phyloP scores from a whole-genome alignment of 202 grass and related monocot genomes.

The Miscanthus sacchariflorus region DNA sequence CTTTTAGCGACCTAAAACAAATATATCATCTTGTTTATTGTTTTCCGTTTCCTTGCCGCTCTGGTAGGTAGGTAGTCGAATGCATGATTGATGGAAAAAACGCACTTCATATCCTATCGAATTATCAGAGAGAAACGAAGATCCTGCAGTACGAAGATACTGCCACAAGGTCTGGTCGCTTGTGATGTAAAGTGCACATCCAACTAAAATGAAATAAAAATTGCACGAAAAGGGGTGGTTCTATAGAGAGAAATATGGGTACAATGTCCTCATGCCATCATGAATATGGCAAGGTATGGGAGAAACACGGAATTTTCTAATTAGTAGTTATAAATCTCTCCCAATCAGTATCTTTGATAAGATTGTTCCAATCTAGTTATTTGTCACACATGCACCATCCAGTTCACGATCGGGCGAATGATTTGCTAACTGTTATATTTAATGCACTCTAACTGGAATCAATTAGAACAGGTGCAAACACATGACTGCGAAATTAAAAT shows the following conservation, averaged over 20 bases:
- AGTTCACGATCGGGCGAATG: conserved; percentile 4
- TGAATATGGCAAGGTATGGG: conserved; percentile 9
- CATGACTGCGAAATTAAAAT: conserved; percentile 1
- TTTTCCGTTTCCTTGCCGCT: neutral
- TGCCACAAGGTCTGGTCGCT: neutral
- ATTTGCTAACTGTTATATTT: neutral
- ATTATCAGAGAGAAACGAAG: conserved; percentile 11
- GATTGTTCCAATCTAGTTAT: conserved; percentile 31
- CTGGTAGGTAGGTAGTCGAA: neutral
- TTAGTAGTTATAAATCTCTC: neutral
- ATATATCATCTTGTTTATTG: conserved; percentile 10
- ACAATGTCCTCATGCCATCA: neutral
- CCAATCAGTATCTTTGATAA: conserved; percentile 40
- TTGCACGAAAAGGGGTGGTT: neutral
- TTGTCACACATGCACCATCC: conserved; percentile 10
- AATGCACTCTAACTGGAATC: neutral
- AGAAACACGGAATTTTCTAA: neutral
- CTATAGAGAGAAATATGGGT: neutral
- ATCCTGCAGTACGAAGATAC: neutral
- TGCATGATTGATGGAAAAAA: conserved; percentile 12
- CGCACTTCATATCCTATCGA: neutral
- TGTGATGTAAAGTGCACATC: conserved; percentile 9
- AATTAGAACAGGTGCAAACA: neutral
- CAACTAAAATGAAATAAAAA: neutral
- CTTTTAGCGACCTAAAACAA: neutral